Evolutionary conservation across 306 rosid species (phyloP), one percentile per base, ranked within the genome.

Genomic region (Alnus rubra): DNA sequence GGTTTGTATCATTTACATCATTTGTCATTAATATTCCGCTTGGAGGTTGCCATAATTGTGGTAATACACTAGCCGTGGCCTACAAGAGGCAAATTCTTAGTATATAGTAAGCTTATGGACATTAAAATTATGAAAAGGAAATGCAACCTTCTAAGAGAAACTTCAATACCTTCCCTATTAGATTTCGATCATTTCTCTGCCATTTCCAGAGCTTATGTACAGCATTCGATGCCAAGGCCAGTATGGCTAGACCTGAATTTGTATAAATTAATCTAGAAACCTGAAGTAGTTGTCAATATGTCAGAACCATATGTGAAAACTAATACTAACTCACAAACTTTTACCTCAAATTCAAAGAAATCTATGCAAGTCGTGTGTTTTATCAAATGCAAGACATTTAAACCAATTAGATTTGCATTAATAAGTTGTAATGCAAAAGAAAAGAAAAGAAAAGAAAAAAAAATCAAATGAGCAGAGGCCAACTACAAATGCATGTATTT

Each of bases 201-300:
- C 99, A 96, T 85, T 89, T 96, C 99, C 99, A 96, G 80, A 96
- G 94, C 84, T 96, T 96, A 81, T 96, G 99, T 82, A 91, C 97
- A 45, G 97, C 99, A 93, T 91, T 96, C 79, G 98, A 91, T 79
- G 99, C 93, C 86, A 96, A 89, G 48, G 98, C 99, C 87, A 96
- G 82, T 82, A 96, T 83, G 4, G 97, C 96, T 62, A 90, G 86
- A 78, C 98, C 99, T 53, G 97, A 92, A 84, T 96, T 96, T 67
- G 99, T 96, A 81, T 96, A 96, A 74, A 96, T 93, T 86, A 96
- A 86, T 82, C 98, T 90, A 78, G 98, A 88, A 78, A 96, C 97
- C 99, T 96, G 97, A 80, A 83, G 80, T 63, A 83, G 50, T 72
- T 37, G 75, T 64, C 69, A 72, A 69, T 63, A 76, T 44, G 55